Evolutionary conservation across 768 basidiomycete species (phyloP), one percentile per base, ranked within the genome.

Genomic region (Tricholoma hemisulphureum): DNA sequence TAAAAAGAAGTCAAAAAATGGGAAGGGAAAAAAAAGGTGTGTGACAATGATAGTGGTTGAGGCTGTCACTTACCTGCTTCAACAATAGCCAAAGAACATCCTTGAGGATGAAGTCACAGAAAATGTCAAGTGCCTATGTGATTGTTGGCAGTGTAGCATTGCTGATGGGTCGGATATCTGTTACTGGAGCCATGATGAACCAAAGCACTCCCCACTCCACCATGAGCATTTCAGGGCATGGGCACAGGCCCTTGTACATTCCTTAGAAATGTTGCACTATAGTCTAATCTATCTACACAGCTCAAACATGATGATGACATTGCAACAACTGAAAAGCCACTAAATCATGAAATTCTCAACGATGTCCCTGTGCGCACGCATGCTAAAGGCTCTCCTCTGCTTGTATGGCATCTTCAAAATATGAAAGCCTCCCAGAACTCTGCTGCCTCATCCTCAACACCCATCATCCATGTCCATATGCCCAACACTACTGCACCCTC

Each of bases 271-370:
- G 20, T 41, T 16, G 2, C 8, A 3, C 2, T 41, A 3, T n/a
- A 37, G 16, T 3, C 35, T 41, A 1, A 9, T 21, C 20, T n/a
- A 6, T 39, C 3, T 34, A 23, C 39, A 10, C 39, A 53, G 51
- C 51, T 53, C 51, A 53, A 53, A 53, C 31, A 32, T 26, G 51
- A 53, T 53, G 51, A 53, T 11, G 31, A 18, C 1, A 35, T 53
- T 11, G 34, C 34, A n/a, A 53, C 34, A 3, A 9, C 39, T 8
- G 18, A 53, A 23, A 53, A 53, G 3, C 51, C 51, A 2, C 51
- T 23, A 5, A 53, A 53, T 39, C 51, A 53, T 39, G 34, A 53
- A 26, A 7, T 24, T 20, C 39, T 53, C 51, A 53, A 53, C 21
- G 51, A 34, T 37, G 32, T 53, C 34, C 26, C 31, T 16, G 20